phyloP scores from a whole-genome alignment of 2,329 filamentous ascomycete species.

The Ampelomyces quisqualis region DNA sequence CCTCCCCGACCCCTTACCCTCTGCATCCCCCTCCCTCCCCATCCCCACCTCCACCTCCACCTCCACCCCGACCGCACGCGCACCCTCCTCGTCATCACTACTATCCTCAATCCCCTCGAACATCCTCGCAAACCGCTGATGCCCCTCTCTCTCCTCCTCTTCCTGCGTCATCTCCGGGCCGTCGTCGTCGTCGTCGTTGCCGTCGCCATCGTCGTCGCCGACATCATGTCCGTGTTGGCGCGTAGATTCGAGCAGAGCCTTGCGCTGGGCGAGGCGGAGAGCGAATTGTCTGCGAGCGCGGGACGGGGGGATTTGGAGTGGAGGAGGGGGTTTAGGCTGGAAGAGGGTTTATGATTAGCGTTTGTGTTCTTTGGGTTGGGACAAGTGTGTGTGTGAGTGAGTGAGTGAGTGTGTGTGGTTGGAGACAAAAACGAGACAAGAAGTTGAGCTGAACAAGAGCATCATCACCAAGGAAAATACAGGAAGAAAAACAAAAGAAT shows the following conservation, averaged over 20 bases:
- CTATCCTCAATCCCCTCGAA: conserved; percentile 39
- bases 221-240: conserved; percentile 24
- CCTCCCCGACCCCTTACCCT: background rate
- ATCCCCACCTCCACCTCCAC: background rate
- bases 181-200: conserved; percentile 15
- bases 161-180: conserved; percentile 20
- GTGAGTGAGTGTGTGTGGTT: conserved; percentile 5
- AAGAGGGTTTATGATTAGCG: conserved; percentile 6
- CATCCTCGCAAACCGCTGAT: conserved; percentile 37
- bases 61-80: background rate
- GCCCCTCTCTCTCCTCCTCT: conserved; percentile 35
- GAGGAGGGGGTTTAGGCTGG: conserved; percentile 45
- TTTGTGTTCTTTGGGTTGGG: conserved; percentile 20
- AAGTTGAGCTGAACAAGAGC: too few species aligned
- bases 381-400: conserved; percentile 46
- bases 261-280: conserved; percentile 67
- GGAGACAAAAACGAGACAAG: background rate
- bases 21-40: background rate
- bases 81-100: conserved; percentile 25
- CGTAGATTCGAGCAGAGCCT: conserved; percentile 35
- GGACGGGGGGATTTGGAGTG: conserved; percentile 80
- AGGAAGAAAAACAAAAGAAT: conserved; percentile 10
- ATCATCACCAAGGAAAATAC: conserved; percentile 7
- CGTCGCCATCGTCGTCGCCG: conserved; percentile 11
- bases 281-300: conserved; percentile 86